Percentiles rank a stretch among this genome's conserved stretches.
These are phyloP conservation scores for Mycena floridula DNA, from an alignment of 768 basidiomycete genomes.

Conservation along the genomic window DNA sequence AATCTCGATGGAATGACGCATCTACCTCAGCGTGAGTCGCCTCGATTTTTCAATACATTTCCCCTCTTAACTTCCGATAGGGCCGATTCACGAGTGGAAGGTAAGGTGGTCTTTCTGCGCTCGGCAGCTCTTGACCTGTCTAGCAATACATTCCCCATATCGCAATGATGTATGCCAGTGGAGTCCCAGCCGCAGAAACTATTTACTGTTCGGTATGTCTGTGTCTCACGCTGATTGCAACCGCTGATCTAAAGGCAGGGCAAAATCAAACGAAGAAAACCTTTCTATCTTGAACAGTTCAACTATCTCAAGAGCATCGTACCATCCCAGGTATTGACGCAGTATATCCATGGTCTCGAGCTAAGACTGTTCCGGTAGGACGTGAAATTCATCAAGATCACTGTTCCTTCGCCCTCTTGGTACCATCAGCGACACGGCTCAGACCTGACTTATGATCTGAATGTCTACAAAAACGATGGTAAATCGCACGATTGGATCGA, in stretches of 20 bases:
- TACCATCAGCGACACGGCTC: constrained; percentile 64
- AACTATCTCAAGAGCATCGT: constrained; percentile 54
- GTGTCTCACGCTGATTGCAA: constrained; percentile 11
- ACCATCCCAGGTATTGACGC: constrained; percentile 50
- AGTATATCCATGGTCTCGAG: too few relatives aligned
- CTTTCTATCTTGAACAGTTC: constrained; percentile 61
- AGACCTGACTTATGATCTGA: constrained; percentile 47
- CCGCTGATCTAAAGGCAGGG: constrained; percentile 27
- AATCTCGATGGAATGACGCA: constrained; percentile 57
- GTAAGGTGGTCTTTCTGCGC: constrained; percentile 20
- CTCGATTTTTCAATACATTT: constrained; percentile 1
- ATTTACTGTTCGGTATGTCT: constrained; percentile 36
- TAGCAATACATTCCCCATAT: constrained; percentile 43
- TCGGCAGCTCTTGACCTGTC: too few relatives aligned
- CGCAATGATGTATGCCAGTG: constrained; percentile 32
- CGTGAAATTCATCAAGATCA: constrained; percentile 63
- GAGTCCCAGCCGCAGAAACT: constrained; percentile 31
- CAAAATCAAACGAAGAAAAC: constrained; percentile 55
- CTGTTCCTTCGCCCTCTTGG: constrained; percentile 67
- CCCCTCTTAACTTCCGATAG: constrained; percentile 17
- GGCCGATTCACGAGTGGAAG: constrained; percentile 45
- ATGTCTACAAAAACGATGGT: constrained; percentile 60
- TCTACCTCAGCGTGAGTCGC: constrained; percentile 39
- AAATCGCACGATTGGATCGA: constrained; percentile 6
- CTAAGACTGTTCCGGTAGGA: constrained; percentile 46